Evolutionary conservation across 768 basidiomycete genomes (phyloP).

Genomic region (Amanita phalloides): DNA sequence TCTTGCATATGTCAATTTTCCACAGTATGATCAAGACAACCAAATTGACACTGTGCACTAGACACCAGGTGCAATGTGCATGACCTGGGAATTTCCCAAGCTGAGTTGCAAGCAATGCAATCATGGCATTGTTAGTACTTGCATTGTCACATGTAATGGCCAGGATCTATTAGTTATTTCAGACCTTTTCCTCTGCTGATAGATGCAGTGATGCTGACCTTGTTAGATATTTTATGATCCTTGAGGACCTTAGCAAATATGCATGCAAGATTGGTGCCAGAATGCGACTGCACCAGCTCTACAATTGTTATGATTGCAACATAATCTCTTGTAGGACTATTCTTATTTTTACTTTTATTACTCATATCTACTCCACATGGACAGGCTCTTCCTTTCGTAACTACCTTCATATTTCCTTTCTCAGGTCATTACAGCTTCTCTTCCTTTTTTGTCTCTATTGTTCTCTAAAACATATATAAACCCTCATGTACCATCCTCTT

Average conservation of each 20-base stretch:
- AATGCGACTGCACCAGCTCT: background rate
- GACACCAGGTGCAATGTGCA: background rate
- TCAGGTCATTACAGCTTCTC: too few relatives aligned
- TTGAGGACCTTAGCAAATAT: background rate
- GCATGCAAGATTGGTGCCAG: background rate
- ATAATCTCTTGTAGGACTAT: too few relatives aligned
- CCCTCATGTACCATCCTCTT: too few relatives aligned
- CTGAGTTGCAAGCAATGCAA: conserved; percentile 14
- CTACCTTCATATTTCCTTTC: too few relatives aligned
- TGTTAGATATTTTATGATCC: background rate
- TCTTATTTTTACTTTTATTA: too few relatives aligned
- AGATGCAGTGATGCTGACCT: too few relatives aligned
- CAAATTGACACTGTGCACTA: background rate
- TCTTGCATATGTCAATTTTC: background rate
- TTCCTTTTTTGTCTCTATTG: too few relatives aligned
- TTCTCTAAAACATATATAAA: too few relatives aligned
- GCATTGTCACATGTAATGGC: conserved; percentile 24
- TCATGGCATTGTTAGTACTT: conserved; percentile 24
- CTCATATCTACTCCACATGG: too few relatives aligned
- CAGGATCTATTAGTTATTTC: conserved; percentile 14
- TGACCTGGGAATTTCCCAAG: background rate
- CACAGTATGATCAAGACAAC: background rate
- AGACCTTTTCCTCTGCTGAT: background rate
- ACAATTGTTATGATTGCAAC: too few relatives aligned
- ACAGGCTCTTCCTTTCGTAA: too few relatives aligned